Evolutionary conservation across 139 green algal species (phyloP), one percentile per base, ranked within the genome.

Genomic region (Trebouxia sp.): DNA sequence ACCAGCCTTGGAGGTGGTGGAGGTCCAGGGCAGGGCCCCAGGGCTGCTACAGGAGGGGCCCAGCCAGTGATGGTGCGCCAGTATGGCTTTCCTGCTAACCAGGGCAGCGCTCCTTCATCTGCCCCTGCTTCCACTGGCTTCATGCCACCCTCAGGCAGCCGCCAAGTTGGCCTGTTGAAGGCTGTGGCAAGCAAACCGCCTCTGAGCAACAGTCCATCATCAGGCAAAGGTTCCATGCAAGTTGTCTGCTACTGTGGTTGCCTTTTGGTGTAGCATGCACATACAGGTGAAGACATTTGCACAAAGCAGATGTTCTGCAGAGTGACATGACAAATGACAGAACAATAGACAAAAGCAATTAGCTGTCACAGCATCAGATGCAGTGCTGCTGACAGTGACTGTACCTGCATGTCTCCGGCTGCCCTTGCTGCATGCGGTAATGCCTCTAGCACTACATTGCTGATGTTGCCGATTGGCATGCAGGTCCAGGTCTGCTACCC

Each of bases 51-150:
- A 51, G 69, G n/a, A 26, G 24, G 39, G 6, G 6, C 41, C 26
- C 28, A 77, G 69, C 38, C 69, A 37, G 69, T 53, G 22, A 77
- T 77, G 69, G 69, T 77, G 41, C 69, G 69, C 69, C 69, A 77
- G 69, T 77, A 77, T 56, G 69, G 69, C 26, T 77, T 55, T 26
- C 69, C 69, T 24, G 38, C 69, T 9, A 56, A 41, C 39, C 69
- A 56, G 69, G 69, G 41, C 69, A 56, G 69, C 17, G 69, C 69
- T 35, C 62, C 62, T 5, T 72, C 62, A 30, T 72, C 62, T 43
- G 62, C 62, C 32, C 62, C 62, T 14, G 62, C 62, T 35, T 72
- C 62, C 62, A 72, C 62, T 42, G 62, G 32, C 62, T 72, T 72
- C 28, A 14, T 72, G 32, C 62, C 62, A 32, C 62, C 62, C 26